Base-by-base conservation (phyloP, 2,329 filamentous ascomycete genomes). In the Coniochaeta hoffmannii region DNA sequence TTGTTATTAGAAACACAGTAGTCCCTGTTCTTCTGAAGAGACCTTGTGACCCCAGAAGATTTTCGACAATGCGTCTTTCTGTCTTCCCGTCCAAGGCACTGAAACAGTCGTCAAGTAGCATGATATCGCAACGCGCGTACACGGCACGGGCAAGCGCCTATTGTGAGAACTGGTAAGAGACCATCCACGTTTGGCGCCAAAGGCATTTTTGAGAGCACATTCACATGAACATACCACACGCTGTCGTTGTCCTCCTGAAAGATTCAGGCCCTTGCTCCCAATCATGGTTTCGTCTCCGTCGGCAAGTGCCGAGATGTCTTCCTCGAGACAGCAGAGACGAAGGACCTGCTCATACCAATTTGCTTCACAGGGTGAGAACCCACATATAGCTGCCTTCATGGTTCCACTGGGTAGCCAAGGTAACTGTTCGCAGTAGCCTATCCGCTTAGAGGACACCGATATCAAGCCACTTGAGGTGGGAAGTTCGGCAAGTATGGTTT, bases 161-260 rank as follows among this genome's bases (percentile, higher is more conserved):
- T 32, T 12, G 30, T 8, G 12, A 32, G 30, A n/a, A n/a, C n/a
- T n/a, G n/a, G n/a, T n/a, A n/a, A n/a, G n/a, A n/a, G n/a, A n/a
- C n/a, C n/a, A n/a, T n/a, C n/a, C n/a, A n/a, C n/a, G n/a, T n/a
- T n/a, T n/a, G 30, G 7, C 7, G 12, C 7, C 30, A 32, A 32
- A 32, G 30, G 12, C 30, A 32, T 32, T 32, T 32, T 12, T 32
- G 7, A 32, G 12, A 8, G 7, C 12, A 8, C 7, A 32, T 7
- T 7, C 7, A 12, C 12, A 32, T 7, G 15, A 38, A 38, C 15
- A 17, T 38, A 38, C 35, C 8, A 76, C 64, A 12, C 73, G 69
- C 53, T 75, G 71, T 57, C 71, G 73, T 58, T 79, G 76, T 0
- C 76, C 76, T 8, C 76, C 76, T 4, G 73, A 76, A 0, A 79